Percentiles rank a stretch among this genome's conserved stretches.
Evolutionary conservation across 768 basidiomycete genomes (phyloP).

Genomic region (Lentinus brumalis): DNA sequence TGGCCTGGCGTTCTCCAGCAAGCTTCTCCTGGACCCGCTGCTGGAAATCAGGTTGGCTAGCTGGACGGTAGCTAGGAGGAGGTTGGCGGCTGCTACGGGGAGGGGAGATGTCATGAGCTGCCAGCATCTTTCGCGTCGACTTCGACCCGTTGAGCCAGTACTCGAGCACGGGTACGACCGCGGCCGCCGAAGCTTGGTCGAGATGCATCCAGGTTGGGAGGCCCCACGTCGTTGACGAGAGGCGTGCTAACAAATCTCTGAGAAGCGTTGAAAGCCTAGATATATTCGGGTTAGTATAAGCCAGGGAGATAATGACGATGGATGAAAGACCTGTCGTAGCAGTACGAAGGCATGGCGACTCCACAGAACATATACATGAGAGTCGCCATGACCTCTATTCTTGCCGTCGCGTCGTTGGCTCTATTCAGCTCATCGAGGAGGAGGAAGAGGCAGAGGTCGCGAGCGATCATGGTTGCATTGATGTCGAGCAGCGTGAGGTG

Average conservation of each 20-base stretch:
- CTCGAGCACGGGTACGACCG: constrained; percentile 3
- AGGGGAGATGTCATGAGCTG: background rate
- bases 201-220: constrained; percentile 3
- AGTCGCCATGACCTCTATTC: constrained; percentile 14
- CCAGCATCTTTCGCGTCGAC: background rate
- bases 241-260: background rate
- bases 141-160: background rate
- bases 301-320: background rate
- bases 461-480: constrained; percentile 12
- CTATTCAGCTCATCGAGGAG: constrained; percentile 6
- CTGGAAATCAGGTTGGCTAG: too few relatives aligned
- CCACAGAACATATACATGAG: constrained; percentile 10
- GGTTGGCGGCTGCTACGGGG: background rate
- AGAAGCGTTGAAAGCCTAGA: background rate
- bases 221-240: background rate
- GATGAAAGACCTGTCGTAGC: constrained; percentile 1
- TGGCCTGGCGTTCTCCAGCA: too few relatives aligned
- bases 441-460: constrained; percentile 14
- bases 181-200: background rate
- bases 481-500: constrained; percentile 20
- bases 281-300: background rate
- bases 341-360: constrained; percentile 6
- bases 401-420: background rate
- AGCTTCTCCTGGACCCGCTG: too few relatives aligned
- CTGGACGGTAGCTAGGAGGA: background rate